Conservation (phyloP, 2,329 filamentous ascomycete species). For the Byssoonygena ceratinophila region DNA sequence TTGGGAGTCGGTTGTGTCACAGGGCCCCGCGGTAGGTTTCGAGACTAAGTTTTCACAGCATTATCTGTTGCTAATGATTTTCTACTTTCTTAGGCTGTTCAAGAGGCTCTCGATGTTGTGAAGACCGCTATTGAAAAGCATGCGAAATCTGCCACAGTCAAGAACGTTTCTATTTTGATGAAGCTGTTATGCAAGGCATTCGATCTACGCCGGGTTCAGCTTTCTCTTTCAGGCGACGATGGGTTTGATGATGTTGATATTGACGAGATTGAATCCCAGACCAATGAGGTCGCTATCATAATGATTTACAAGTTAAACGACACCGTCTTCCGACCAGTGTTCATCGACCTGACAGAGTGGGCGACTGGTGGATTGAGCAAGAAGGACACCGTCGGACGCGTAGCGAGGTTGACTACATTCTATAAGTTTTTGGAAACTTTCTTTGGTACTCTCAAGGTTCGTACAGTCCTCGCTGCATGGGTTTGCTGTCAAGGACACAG, state of each 20-base stretch:
- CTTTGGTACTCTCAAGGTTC: slow-evolving; percentile 67
- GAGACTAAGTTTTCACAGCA: not conserved
- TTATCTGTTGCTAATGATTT: slow-evolving; percentile 15
- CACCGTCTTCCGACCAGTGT: slow-evolving; percentile 81
- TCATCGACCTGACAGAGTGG: slow-evolving; percentile 78
- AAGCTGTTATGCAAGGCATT: slow-evolving; percentile 47
- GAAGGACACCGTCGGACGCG: slow-evolving; percentile 48
- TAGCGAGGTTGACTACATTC: slow-evolving; percentile 59
- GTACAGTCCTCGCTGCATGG: slow-evolving; percentile 16
- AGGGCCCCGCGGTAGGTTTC: slow-evolving; percentile 40
- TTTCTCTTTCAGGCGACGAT: slow-evolving; percentile 22
- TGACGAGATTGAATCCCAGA: slow-evolving; percentile 50
- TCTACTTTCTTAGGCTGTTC: slow-evolving; percentile 45
- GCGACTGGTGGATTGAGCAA: slow-evolving; percentile 51
- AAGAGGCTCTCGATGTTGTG: slow-evolving; percentile 60
- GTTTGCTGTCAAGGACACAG: not conserved
- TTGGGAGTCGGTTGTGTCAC: slow-evolving; percentile 54
- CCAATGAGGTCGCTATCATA: slow-evolving; percentile 65
- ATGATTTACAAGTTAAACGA: slow-evolving; percentile 98
- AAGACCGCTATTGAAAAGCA: slow-evolving; percentile 64
- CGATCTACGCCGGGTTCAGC: slow-evolving; percentile 37
- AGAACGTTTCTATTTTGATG: slow-evolving; percentile 61
- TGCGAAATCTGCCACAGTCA: slow-evolving; percentile 65
- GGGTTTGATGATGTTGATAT: slow-evolving; percentile 40
- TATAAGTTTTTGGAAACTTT: slow-evolving; percentile 72